Evolutionary conservation across 164 flowering plant genomes (phyloP).

Genomic region (Platanus orientalis): DNA sequence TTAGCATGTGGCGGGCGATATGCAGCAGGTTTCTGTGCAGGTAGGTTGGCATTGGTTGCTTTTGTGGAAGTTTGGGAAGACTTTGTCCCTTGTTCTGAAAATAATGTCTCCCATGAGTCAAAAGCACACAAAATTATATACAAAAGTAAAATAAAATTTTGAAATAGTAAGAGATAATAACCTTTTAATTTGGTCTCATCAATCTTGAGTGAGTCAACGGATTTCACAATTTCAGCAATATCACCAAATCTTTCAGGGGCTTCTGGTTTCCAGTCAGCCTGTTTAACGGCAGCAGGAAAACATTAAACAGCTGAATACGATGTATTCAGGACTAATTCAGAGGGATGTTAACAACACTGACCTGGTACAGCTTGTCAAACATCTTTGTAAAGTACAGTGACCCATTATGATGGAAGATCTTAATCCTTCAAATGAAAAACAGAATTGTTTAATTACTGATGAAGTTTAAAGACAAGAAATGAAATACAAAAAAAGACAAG

Average conservation of each 20-base stretch:
- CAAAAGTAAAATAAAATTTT: neutral
- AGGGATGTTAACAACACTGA: conserved; percentile 18
- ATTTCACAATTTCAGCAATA: conserved; percentile 25
- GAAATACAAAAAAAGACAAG: neutral
- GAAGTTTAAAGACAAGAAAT: neutral
- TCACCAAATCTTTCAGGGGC: conserved; percentile 30
- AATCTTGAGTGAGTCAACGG: conserved; percentile 21
- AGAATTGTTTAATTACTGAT: neutral
- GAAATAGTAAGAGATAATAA: neutral
- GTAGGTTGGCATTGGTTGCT: conserved; percentile 32
- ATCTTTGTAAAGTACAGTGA: conserved; percentile 70
- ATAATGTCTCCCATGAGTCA: conserved; percentile 7
- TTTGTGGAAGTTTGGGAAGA: conserved; percentile 38
- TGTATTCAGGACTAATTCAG: neutral
- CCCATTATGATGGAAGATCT: conserved; percentile 83
- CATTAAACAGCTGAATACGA: neutral
- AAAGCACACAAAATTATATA: neutral
- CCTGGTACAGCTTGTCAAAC: conserved; percentile 96
- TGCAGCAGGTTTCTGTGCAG: conserved; percentile 80
- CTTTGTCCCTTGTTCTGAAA: conserved; percentile 58
- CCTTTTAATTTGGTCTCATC: conserved; percentile 19
- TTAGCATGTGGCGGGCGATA: conserved; percentile 98
- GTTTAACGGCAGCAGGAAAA: conserved; percentile 4
- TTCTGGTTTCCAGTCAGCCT: conserved; percentile 43
- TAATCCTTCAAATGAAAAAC: conserved; percentile 52